phyloP scores from a whole-genome alignment of 805 yeast genomes.

The Maudiozyma serrabonitensis region DNA sequence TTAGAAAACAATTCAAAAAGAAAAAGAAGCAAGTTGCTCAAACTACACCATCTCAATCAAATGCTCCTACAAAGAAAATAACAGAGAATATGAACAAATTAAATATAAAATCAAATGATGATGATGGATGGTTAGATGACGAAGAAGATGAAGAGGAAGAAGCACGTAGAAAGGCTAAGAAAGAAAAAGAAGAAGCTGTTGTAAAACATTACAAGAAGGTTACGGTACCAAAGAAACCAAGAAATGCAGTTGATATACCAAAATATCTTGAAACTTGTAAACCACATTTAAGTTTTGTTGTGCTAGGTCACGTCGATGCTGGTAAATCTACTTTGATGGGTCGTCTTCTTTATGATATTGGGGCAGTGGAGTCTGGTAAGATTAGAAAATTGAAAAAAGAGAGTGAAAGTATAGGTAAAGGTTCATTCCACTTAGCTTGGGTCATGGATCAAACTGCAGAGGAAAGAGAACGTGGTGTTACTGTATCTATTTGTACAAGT shows the following conservation, averaged over 20 bases:
- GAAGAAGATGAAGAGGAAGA: slow-evolving; percentile 19
- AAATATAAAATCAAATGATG: slow-evolving; percentile 1
- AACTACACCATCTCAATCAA: slow-evolving; percentile 7
- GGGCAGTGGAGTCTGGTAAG: slow-evolving; percentile 93
- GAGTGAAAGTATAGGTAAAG: slow-evolving; percentile 97
- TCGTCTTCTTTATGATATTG: slow-evolving; percentile 81
- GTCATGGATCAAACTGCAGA: slow-evolving; percentile 98
- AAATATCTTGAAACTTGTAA: slow-evolving; percentile 76
- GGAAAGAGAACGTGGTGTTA: slow-evolving; percentile 97
- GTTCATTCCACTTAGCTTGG: slow-evolving; percentile 98
- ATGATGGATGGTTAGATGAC: slow-evolving; percentile 17
- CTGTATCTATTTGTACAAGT: slow-evolving; percentile 96
- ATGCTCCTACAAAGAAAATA: background rate
- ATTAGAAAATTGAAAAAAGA: slow-evolving; percentile 94
- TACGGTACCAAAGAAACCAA: slow-evolving; percentile 25
- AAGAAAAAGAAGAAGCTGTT: slow-evolving; percentile 8
- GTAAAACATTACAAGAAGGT: slow-evolving; percentile 19
- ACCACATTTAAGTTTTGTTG: slow-evolving; percentile 91
- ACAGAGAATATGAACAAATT: slow-evolving; percentile 4
- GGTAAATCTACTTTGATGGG: slow-evolving; percentile 99
- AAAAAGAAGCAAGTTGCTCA: slow-evolving; percentile 10
- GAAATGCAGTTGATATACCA: slow-evolving; percentile 47
- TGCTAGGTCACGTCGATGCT: slow-evolving; percentile 99
- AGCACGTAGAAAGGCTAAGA: slow-evolving; percentile 1
- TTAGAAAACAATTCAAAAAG: slow-evolving; percentile 21